These are phyloP conservation scores for Sarcocystis neurona DNA, from an alignment of 169 alveolate species.

Conservation along the genomic window DNA sequence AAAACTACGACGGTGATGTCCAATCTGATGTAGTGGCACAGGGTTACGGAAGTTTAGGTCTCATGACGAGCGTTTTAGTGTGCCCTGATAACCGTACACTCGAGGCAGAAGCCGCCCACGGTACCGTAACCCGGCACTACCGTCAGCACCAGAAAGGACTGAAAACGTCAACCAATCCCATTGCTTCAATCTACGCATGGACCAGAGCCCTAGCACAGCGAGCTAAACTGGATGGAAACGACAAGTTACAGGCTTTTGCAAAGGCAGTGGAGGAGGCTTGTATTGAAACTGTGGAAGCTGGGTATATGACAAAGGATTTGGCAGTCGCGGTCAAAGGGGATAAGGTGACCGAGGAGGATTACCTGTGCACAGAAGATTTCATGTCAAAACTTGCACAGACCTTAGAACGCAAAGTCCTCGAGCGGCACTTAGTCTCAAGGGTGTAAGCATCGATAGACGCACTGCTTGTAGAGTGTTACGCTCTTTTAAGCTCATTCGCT, in stretches of 20 bases:
- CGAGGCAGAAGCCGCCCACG: slow-evolving; percentile 97
- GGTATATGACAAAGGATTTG: slow-evolving; percentile 93
- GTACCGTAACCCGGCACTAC: slow-evolving; percentile 95
- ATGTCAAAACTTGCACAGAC: slow-evolving; percentile 53
- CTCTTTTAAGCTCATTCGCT: no score
- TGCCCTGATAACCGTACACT: slow-evolving; percentile 91
- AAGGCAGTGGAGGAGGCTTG: slow-evolving; percentile 86
- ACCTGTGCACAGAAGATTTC: slow-evolving; percentile 68
- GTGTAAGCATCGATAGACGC: not conserved
- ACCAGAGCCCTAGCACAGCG: slow-evolving; percentile 88
- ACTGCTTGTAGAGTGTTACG: no score
- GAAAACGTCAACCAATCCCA: slow-evolving; percentile 94
- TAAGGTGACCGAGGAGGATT: slow-evolving; percentile 68
- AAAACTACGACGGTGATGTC: slow-evolving; percentile 97
- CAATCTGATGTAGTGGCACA: slow-evolving; percentile 95
- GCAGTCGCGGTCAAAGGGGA: slow-evolving; percentile 82
- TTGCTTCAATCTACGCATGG: slow-evolving; percentile 96
- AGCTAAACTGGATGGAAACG: slow-evolving; percentile 89
- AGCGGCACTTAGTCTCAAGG: not conserved
- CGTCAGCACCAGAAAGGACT: slow-evolving; percentile 83
- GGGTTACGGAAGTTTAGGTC: slow-evolving; percentile 92
- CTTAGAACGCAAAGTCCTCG: slow-evolving; percentile 19
- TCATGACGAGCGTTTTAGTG: slow-evolving; percentile 93
- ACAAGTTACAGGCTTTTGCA: slow-evolving; percentile 80
- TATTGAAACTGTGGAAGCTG: slow-evolving; percentile 88